Base-by-base conservation (phyloP, 768 basidiomycete species). In the Sporobolomyces roseus region DNA sequence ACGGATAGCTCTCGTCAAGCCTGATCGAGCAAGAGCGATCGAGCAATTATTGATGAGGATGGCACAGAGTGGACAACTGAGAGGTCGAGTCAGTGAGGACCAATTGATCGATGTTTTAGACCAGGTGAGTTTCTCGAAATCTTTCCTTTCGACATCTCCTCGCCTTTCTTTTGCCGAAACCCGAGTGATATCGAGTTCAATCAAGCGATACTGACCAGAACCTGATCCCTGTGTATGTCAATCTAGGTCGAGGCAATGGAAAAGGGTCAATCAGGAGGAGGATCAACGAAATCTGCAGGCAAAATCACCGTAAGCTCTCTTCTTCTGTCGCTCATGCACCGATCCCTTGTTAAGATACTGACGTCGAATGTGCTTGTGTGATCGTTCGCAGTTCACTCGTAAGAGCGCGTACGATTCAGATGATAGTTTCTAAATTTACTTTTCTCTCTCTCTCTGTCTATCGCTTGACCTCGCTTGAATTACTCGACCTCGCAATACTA, bases 71-170 rank as follows among this genome's bases (percentile, higher is more conserved):
- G 90, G 91, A 10, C 90, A 92, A 77, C 78, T 94, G 45, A 83
- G 87, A 50, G 87, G 87, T 1, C 81, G 86, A 33, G 87, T 94
- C 46, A 85, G 83, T 33, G 92, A 96, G 77, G 80, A 83, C 53
- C 90, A 92, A 77, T 82, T 96, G 61, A 90, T 96, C 72, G 87
- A 86, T 54, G 80, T 94, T 41, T 82, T 94, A 66, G 88, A 93
- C 73, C 90, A 94, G 84, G 92, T 88, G 52, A 35, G 67, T 27
- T 16, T 21, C 10, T 10, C 27, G 49, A 35, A 16, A 16, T 19
- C 17, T 41, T 41, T 17, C 17, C 38, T 41, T 41, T 17, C 38
- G 38, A 9, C 9, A 41, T 41, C 38, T 41, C n/a, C 38, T 41
- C 38, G 38, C 38, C 38, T 9, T 21, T n/a, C n/a, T n/a, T n/a